Conservation (phyloP, 2,329 filamentous ascomycete genomes). For the Fusarium citri region DNA sequence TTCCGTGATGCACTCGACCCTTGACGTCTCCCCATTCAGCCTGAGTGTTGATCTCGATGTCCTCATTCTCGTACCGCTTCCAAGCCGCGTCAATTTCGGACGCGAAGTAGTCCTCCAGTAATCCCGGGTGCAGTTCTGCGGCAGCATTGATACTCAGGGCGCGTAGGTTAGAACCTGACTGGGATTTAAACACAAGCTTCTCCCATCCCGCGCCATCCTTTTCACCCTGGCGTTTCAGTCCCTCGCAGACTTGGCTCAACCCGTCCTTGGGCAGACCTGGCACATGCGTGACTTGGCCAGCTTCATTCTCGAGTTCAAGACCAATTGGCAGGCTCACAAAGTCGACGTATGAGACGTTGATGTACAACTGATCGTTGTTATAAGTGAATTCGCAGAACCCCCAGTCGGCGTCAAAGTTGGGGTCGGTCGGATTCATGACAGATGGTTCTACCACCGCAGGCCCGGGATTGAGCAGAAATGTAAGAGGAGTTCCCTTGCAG, state of each 20-base stretch:
- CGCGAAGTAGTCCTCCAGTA: constrained; percentile 64
- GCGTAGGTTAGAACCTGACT: constrained; percentile 57
- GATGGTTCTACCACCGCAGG: constrained; percentile 81
- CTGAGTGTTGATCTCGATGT: constrained; percentile 67
- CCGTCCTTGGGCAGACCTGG: constrained; percentile 61
- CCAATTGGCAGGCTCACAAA: constrained; percentile 76
- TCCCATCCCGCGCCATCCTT: constrained; percentile 64
- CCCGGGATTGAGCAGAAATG: constrained; percentile 77
- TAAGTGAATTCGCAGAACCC: constrained; percentile 77
- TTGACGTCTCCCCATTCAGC: constrained; percentile 61
- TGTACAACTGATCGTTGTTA: constrained; percentile 70
- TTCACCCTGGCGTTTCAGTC: constrained; percentile 59
- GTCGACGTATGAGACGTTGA: constrained; percentile 80
- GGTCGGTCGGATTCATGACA: constrained; percentile 72
- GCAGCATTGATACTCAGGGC: constrained; percentile 66
- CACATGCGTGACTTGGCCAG: constrained; percentile 59
- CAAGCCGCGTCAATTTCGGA: constrained; percentile 64
- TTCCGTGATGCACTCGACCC: constrained; percentile 55
- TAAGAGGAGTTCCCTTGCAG: constrained; percentile 68
- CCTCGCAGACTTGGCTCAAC: constrained; percentile 58
- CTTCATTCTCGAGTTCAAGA: constrained; percentile 62
- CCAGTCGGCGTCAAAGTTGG: constrained; percentile 72
- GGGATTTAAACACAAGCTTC: constrained; percentile 59
- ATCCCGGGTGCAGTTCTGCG: constrained; percentile 55
- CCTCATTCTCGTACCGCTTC: constrained; percentile 58